Base-by-base conservation (phyloP, 192 early-diverging fungal genomes). In the Rhizophagus prolifer region DNA sequence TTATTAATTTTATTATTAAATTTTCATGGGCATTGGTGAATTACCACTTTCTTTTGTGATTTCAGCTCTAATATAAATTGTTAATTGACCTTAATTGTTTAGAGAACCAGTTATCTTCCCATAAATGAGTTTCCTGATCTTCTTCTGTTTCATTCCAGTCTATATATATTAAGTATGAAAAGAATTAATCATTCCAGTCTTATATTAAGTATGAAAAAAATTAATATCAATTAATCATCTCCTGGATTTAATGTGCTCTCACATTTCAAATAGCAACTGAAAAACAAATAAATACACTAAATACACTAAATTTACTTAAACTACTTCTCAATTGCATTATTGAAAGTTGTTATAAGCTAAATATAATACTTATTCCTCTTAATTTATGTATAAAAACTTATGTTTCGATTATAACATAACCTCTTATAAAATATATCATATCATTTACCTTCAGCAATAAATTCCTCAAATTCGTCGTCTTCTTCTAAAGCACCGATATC, bases 401-500 rank as follows among this genome's bases (percentile, higher is more conserved):
- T 21, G 4, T 7, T 16, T 3, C 19, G 7, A n/a, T 16, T 16
- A 1, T 54, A 54, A 19, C 16, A 54, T 6, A 54, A 54, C 16
- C 3, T 5, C 16, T 3, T 21, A 0, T 21, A 21, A 50, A 54
- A 21, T 21, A 54, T 21, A 54, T 16, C 36, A 38, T 9, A 44
- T 12, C 9, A 44, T 25, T 16, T 85, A 94, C 94, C 91, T 86
- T 97, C 94, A 31, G 86, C 87, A 63, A 86, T 85, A 85, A 97
- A 97, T 81, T 97, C 95, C 80, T 97, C 94, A 85, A 97, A 97
- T 78, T 97, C 95, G 78, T 97, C 95, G 86, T 97, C 95, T 70
- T 95, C 94, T 79, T 94, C 93, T 58, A 95, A 83, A n/a, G 86
- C 85, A 25, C 88, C 86, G 21, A 92, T 74, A 26, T 46, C 34